Base-by-base conservation (phyloP, 805 yeast genomes). In the Yamadazyma insecticola region DNA sequence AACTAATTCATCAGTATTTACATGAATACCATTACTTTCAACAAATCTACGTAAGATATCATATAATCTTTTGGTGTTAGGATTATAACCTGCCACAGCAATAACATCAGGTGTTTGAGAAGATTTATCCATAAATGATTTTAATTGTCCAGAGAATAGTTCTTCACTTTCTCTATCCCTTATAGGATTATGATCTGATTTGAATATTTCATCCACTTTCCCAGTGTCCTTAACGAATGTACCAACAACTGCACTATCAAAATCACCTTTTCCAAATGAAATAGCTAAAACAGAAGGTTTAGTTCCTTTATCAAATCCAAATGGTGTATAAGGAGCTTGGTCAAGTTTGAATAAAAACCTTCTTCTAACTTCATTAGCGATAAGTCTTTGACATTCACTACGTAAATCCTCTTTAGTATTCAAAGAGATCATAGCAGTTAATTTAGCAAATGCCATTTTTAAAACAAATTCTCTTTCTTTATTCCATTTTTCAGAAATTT, bases 291-390 rank as follows among this genome's bases (percentile, higher is more conserved):
- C 90, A 40, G 83, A 78, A 13, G 98, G 96, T 32, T 78, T 70
- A 4, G 95, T 83, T 26, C 97, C 96, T 36, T 74, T 70, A 26
- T 76, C 84, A 43, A 71, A 81, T 4, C 84, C 81, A 27, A 74
- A 70, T 5, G 97, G 96, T 44, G 83, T 78, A 57, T 66, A 89
- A 19, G 99, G 97, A 2, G 97, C 96, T 63, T 89, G 97, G 53
- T 90, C 92, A 21, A 92, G 69, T 47, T 79, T 81, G 14, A 73
- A 68, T 53, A 76, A 64, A 48, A 90, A 82, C 17, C 72, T 65
- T 25, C 72, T 70, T 44, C 97, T 79, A 21, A 90, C 76, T 36
- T 80, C 79, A 36, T 67, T 71, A 30, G 78, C 78, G 26, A 92
- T 67, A 25, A 76, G 52, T 34, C 83, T 72, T 53, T 84, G 84